These are phyloP conservation scores for Populus alba DNA, from an alignment of 345 rosid species.

Conservation along the genomic window DNA sequence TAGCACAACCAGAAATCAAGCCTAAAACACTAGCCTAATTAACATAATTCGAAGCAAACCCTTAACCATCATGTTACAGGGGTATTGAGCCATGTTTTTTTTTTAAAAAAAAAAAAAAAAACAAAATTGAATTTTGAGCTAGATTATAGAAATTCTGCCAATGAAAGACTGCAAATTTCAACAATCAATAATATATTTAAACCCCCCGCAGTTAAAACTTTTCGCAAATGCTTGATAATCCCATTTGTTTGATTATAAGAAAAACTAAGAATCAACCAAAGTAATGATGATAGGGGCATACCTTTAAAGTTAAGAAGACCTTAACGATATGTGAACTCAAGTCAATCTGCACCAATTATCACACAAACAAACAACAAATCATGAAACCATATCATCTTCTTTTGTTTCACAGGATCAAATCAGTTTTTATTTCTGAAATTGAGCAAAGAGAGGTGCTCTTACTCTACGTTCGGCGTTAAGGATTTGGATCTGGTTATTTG, in stretches of 20 bases:
- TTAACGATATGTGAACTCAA: constrained; percentile 78
- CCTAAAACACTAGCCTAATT: neutral
- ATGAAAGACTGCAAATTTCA: neutral
- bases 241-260: neutral
- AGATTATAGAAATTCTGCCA: neutral
- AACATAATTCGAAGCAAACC: neutral
- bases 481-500: constrained; percentile 57
- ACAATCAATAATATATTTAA: neutral
- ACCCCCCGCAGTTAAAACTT: neutral
- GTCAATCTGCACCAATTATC: constrained; percentile 73
- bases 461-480: constrained; percentile 89
- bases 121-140: neutral
- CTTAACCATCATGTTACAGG: neutral
- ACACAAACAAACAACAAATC: constrained; percentile 4
- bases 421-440: neutral
- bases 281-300: constrained; percentile 24
- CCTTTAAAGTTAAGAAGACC: constrained; percentile 88
- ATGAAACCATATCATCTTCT: neutral
- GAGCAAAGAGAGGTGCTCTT: constrained; percentile 10
- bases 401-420: neutral
- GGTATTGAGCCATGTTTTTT: neutral
- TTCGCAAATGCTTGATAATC: neutral
- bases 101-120: too few relatives aligned
- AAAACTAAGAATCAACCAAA: neutral
- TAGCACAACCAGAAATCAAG: too few relatives aligned